Evolutionary conservation across 768 basidiomycete genomes (phyloP).

Genomic region (Hygrophorus russula): DNA sequence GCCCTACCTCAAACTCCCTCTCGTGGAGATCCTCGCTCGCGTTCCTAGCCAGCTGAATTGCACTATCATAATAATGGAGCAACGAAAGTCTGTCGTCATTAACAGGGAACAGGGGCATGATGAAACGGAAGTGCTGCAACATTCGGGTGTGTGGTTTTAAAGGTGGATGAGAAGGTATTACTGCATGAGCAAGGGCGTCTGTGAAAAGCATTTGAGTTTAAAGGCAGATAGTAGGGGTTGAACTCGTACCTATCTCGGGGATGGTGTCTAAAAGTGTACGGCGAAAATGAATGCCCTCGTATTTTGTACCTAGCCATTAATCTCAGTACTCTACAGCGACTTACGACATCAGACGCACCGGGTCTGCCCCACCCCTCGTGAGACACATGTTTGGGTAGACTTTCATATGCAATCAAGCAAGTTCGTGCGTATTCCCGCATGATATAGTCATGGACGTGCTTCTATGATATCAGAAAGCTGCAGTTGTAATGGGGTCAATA

Average conservation of each 20-base stretch:
- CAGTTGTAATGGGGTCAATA: background rate
- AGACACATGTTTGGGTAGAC: constrained; percentile 50
- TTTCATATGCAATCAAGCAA: constrained; percentile 61
- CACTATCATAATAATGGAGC: constrained; percentile 69
- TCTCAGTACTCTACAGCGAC: background rate
- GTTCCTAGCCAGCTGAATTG: constrained; percentile 60
- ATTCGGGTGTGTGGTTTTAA: constrained; percentile 66
- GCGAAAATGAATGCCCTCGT: constrained; percentile 53
- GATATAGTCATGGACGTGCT: constrained; percentile 61
- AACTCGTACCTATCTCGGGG: constrained; percentile 47
- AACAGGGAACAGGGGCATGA: constrained; percentile 46
- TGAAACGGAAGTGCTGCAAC: constrained; percentile 73
- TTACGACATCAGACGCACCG: constrained; percentile 27
- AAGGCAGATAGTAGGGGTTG: constrained; percentile 6
- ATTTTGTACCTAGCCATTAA: constrained; percentile 44
- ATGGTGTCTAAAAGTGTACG: constrained; percentile 63
- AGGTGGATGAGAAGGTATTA: constrained; percentile 63
- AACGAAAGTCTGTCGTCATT: constrained; percentile 58
- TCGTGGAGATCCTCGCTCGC: constrained; percentile 50
- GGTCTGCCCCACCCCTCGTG: constrained; percentile 73
- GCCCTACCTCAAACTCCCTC: constrained; percentile 53
- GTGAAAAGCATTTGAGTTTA: background rate
- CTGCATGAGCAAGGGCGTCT: constrained; percentile 61
- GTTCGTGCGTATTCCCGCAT: constrained; percentile 67
- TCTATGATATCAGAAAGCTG: constrained; percentile 2